Base-by-base conservation (phyloP, 805 yeast species). In the Wickerhamiella brachini region DNA sequence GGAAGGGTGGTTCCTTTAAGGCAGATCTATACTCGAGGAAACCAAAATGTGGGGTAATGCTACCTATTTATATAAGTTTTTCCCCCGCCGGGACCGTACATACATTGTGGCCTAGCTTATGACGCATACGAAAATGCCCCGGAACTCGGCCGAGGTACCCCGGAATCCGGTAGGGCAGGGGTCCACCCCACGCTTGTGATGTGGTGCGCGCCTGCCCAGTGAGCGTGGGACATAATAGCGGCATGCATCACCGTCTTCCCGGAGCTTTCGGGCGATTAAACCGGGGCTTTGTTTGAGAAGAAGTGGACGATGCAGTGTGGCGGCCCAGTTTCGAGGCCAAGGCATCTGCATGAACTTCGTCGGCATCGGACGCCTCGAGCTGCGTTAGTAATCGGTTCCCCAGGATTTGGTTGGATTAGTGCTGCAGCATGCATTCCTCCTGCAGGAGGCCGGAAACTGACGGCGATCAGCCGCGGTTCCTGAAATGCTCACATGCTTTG, bases 231-330 rank as follows among this genome's bases (percentile, higher is more conserved):
- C n/a, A n/a, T n/a, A n/a, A n/a, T n/a, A n/a, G n/a, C n/a, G n/a
- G n/a, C n/a, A n/a, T n/a, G n/a, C n/a, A 17, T 20, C 43, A 52
- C 1, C 54, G 45, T 3, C 59, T 50, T 26, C 52, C 51, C 2
- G 58, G 59, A 5, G 60, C 59, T 38, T 50, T 31, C n/a, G 60
- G 60, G 12, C 59, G 44, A 37, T 43, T 43, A 53, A 57, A 57
- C 21, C 47, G 52, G 21, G 55, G 57, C 34, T 49, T 51, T 9
- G 42, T 42, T 17, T 49, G 51, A 2, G 45, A 23, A 38, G 21
- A 8, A 9, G 31, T 21, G 13, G 42, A 5, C 38, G 17, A 12
- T n/a, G 39, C 13, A 2, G 26, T 9, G 3, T 34, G n/a, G 38
- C 20, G 17, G 17, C 41, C 41, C 8, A 23, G 18, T n/a, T 21